Percentiles rank a stretch among this genome's conserved stretches.
phyloP scores from a whole-genome alignment of 1,284 basidiomycete species.

The Sparassis latifolia region DNA sequence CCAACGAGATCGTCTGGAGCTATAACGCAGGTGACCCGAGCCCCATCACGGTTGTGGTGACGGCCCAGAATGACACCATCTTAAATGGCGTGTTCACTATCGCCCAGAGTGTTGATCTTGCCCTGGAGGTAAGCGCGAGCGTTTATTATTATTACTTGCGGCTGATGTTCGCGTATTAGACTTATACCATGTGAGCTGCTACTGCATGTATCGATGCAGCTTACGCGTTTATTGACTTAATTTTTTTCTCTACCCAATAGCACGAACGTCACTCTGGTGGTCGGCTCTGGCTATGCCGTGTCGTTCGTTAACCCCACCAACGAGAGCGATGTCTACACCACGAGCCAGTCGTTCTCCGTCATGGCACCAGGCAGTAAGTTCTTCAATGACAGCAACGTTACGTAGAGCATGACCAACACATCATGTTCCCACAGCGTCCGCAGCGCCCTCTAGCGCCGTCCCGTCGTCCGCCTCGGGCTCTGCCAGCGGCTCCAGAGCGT shows the following conservation, averaged over 20 bases:
- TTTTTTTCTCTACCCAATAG: constrained; percentile 2
- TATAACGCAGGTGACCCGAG: constrained; percentile 28
- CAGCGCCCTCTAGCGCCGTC: constrained; percentile 2
- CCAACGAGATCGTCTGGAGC: constrained; percentile 31
- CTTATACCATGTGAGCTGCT: no score
- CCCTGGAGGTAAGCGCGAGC: constrained; percentile 18
- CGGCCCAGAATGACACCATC: constrained; percentile 27
- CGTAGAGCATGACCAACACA: not conserved
- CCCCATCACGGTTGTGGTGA: constrained; percentile 28
- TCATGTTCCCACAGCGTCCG: not conserved
- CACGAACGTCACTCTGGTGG: constrained; percentile 32
- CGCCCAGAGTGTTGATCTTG: constrained; percentile 26
- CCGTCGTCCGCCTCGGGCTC: constrained; percentile 3
- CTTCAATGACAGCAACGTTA: no score
- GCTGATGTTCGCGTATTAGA: no score
- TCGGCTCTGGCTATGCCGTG: constrained; percentile 33
- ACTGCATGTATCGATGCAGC: no score
- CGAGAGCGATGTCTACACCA: constrained; percentile 33
- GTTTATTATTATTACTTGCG: no score
- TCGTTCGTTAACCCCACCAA: constrained; percentile 39
- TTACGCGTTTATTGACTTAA: not conserved
- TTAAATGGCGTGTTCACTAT: constrained; percentile 34
- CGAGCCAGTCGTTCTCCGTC: constrained; percentile 34
- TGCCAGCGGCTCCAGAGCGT: constrained; percentile 2
- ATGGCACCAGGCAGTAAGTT: constrained; percentile 31